Evolutionary conservation across 768 basidiomycete genomes (phyloP), one percentile per base, ranked within the genome.

Genomic region (Agaricus blazei): DNA sequence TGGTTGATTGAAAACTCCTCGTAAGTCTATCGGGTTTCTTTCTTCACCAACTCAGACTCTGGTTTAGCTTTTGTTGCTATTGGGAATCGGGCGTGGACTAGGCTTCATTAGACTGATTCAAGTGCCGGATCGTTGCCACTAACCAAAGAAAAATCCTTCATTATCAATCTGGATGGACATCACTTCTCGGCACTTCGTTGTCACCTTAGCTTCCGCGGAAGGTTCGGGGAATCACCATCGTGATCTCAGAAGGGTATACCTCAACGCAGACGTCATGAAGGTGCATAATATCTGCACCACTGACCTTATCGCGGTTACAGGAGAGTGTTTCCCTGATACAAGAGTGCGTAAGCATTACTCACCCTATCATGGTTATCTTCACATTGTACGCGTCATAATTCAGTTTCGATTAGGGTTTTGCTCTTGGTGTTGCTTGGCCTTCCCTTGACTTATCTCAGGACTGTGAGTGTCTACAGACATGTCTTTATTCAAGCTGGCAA

Each of bases 381-480:
- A 1, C n/a, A 24, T 36, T 31, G 11, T 34, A 34, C 11, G 34
- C 8, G 11, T 11, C 26, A 34, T 26, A 28, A 40, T 23, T 53
- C 23, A 44, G 2, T 14, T n/a, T 36, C 38, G 6, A 44, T 49
- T 40, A 87, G 85, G 68, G 75, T 43, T 84, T 85, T 66, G 80
- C 84, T 11, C 72, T 90, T 51, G 90, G 90, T 4, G 70, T 84
- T 45, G 77, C 80, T 61, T 92, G 90, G 90, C 88, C 89, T n/a
- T 87, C 85, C 38, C 62, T 77, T 44, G 85, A 88, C 7, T 52
- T 85, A 52, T 65, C 81, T 27, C 75, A 75, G 50, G 79, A 83
- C 58, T 72, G 90, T 87, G 67, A 63, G 83, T 75, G 57, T 52
- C 19, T 47, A 51, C 28, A 56, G 50, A 54, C 52, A 64, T 58